A percentile compares a stretch with the other conserved stretches of the same genome.
Conservation (phyloP, 768 basidiomycete species). For the Suillus subalutaceus region DNA sequence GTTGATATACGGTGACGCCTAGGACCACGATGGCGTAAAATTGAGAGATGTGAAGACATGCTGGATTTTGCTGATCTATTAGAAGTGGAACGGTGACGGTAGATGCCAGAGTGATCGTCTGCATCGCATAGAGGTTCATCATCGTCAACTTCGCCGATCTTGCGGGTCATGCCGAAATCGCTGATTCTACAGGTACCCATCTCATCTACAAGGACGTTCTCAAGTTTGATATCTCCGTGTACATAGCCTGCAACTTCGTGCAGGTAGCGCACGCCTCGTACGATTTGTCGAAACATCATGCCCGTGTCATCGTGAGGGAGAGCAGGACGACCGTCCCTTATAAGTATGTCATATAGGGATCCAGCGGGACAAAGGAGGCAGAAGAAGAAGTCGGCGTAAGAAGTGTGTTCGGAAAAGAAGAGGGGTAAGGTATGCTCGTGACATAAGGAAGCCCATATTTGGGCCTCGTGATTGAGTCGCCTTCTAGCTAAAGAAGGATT, state of each 20-base stretch:
- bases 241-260: constrained; percentile 77
- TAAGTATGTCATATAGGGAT: constrained; percentile 81
- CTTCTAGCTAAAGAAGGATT: constrained; percentile 51
- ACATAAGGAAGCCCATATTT: constrained; percentile 72
- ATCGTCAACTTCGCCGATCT: constrained; percentile 55
- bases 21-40: constrained; percentile 37
- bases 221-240: constrained; percentile 95
- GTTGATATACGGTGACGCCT: constrained; percentile 55
- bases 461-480: constrained; percentile 69
- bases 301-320: constrained; percentile 79
- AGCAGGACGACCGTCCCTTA: constrained; percentile 66
- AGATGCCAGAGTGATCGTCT: constrained; percentile 14
- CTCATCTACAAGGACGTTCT: constrained; percentile 93
- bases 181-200: constrained; percentile 82
- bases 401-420: constrained; percentile 61
- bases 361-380: constrained; percentile 85
- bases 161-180: constrained; percentile 83
- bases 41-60: constrained; percentile 20
- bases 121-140: constrained; percentile 30
- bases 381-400: constrained; percentile 76
- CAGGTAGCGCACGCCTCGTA: constrained; percentile 79
- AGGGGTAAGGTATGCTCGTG: constrained; percentile 90
- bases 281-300: constrained; percentile 86
- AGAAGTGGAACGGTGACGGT: constrained; percentile 32
- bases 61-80: constrained; percentile 25